phyloP scores from a whole-genome alignment of 495 filamentous ascomycete species.

The Annulohypoxylon stygium region DNA sequence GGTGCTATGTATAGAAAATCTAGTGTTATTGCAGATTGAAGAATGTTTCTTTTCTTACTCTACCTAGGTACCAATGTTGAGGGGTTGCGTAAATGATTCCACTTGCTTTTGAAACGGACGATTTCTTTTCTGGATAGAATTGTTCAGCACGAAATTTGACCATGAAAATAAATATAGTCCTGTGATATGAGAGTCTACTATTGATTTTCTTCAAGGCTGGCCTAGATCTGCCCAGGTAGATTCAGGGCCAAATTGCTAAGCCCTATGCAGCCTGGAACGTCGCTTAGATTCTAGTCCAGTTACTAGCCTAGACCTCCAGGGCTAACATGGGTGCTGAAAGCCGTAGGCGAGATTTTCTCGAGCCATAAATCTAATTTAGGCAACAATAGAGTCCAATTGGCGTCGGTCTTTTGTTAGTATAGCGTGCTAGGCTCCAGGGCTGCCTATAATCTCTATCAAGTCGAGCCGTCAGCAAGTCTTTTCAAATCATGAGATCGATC shows the following conservation, averaged over 20 bases:
- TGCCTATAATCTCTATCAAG: background rate
- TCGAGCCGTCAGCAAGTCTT: background rate
- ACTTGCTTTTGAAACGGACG: too few species aligned
- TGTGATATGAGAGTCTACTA: background rate
- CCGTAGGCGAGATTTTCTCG: background rate
- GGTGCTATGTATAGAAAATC: too few species aligned
- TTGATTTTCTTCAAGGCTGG: background rate
- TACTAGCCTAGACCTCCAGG: too few species aligned
- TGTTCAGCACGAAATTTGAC: background rate
- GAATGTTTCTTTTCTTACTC: too few species aligned
- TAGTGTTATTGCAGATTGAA: too few species aligned
- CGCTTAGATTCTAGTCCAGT: background rate
- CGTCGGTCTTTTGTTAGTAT: background rate
- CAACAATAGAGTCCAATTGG: background rate
- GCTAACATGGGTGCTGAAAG: background rate
- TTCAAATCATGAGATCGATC: background rate
- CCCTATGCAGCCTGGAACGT: slow-evolving; percentile 14
- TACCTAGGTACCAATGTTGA: too few species aligned
- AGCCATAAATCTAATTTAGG: background rate
- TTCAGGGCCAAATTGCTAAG: slow-evolving; percentile 6
- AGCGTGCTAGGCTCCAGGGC: background rate
- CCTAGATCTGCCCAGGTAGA: background rate
- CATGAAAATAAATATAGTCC: background rate
- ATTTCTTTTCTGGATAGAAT: too few species aligned
- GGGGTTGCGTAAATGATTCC: too few species aligned